A percentile compares a stretch with the other conserved stretches of the same genome.
phyloP scores from a whole-genome alignment of 148 eudicot genomes.

The Drosera capensis region DNA sequence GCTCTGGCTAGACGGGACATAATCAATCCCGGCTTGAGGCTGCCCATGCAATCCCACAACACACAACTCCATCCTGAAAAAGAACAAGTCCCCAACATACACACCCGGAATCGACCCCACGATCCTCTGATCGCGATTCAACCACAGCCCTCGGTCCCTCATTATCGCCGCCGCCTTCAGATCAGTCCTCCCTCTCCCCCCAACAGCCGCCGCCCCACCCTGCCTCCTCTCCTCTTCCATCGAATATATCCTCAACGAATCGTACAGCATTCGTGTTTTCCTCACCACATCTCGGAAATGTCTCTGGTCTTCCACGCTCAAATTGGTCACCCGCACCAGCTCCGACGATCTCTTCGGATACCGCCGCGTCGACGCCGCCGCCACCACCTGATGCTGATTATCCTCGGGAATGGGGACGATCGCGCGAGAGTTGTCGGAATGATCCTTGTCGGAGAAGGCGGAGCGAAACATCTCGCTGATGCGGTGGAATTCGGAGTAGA shows the following conservation, averaged over 20 bases:
- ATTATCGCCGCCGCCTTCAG: slow-evolving; percentile 39
- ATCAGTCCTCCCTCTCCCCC: slow-evolving; percentile 39
- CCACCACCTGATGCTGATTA: neutral
- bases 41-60: slow-evolving; percentile 85
- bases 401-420: slow-evolving; percentile 31
- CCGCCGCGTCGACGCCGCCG: slow-evolving; percentile 8
- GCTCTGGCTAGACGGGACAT: slow-evolving; percentile 50
- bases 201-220: slow-evolving; percentile 10
- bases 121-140: slow-evolving; percentile 61
- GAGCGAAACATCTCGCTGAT: slow-evolving; percentile 34
- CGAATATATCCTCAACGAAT: slow-evolving; percentile 38
- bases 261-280: slow-evolving; percentile 47
- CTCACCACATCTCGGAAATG: slow-evolving; percentile 40
- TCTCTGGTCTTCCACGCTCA: slow-evolving; percentile 10
- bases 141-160: slow-evolving; percentile 46
- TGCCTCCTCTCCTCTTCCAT: slow-evolving; percentile 30
- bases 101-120: slow-evolving; percentile 11
- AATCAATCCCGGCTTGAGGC: slow-evolving; percentile 77
- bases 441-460: slow-evolving; percentile 8
- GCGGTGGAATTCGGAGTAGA: slow-evolving; percentile 25
- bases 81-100: slow-evolving; percentile 68
- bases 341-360: slow-evolving; percentile 38
- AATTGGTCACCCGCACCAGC: slow-evolving; percentile 51
- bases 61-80: slow-evolving; percentile 70
- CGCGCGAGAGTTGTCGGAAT: slow-evolving; percentile 23